Conservation (phyloP, 495 filamentous ascomycete genomes). For the Penicillium steckii region DNA sequence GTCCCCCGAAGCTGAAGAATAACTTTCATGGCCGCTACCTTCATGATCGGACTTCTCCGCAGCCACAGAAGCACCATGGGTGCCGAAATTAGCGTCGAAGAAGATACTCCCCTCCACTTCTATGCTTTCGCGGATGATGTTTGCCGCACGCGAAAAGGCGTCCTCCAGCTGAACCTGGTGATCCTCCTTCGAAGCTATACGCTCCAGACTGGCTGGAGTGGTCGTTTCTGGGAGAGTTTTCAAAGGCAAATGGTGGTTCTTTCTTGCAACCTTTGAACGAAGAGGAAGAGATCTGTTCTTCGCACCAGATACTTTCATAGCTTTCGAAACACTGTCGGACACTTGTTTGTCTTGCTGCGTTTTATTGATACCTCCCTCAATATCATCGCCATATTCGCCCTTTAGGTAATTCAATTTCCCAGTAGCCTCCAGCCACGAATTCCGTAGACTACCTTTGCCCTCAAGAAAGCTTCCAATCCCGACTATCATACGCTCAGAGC, state of each 20-base stretch:
- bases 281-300: too few species aligned
- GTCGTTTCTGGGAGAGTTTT: background rate
- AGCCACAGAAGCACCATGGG: constrained; percentile 6
- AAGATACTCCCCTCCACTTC: constrained; percentile 50
- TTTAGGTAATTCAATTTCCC: background rate
- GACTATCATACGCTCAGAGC: constrained; percentile 19
- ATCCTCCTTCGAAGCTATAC: too few species aligned
- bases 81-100: constrained; percentile 41
- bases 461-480: constrained; percentile 20
- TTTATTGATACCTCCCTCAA: constrained; percentile 15
- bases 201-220: too few species aligned
- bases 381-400: background rate
- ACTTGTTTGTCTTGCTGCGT: constrained; percentile 19
- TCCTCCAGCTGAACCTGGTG: constrained; percentile 6
- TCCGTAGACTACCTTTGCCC: constrained; percentile 18
- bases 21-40: constrained; percentile 14
- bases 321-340: background rate
- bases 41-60: constrained; percentile 11
- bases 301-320: background rate
- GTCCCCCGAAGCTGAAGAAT: constrained; percentile 13
- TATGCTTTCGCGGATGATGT: constrained; percentile 49
- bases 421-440: constrained; percentile 10
- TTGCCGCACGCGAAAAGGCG: constrained; percentile 38
- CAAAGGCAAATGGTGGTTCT: background rate
- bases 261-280: too few species aligned